Evolutionary conservation across 1,284 basidiomycete species (phyloP), one percentile per base, ranked within the genome.

Genomic region (Boletus mariae): DNA sequence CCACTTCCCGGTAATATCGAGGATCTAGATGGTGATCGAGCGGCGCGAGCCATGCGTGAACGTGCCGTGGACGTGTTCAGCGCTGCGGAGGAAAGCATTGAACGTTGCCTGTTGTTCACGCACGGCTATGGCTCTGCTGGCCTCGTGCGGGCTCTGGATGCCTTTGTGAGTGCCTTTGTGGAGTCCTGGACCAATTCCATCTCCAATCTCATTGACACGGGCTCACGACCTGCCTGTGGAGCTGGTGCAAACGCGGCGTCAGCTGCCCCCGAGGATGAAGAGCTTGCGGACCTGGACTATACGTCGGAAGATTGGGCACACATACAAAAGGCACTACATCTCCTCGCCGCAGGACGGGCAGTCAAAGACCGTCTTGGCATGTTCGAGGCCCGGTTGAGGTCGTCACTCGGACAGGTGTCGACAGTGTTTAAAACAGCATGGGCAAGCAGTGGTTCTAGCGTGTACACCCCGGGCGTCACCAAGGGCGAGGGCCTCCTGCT

Each of bases 241-340:
- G 23, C 29, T 29, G 29, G 29, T 29, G 29, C 29, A 29, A 29
- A 29, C 29, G 29, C 41, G n/a, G 23, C 41, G 34, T 68, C 70
- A 10, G 56, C 59, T n/a, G 52, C 62, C n/a, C 67, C 69, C 38
- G 67, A 72, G 15, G 65, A 73, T 12, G 79, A 75, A 49, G 80
- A 80, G 41, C 72, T 89, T 29, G 81, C 81, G 0, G 90, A 92
- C 57, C 71, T 94, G 56, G 93, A 97, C 70, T 96, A 96, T 63
- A 87, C 87, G 2, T 74, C 84, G 3, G 85, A 92, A 53, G 93
- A 98, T 68, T 94, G 92, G 90, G 77, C 82, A 3, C 79, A 84
- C 26, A 93, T 97, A 57, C 94, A 96, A 67, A 71, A 82, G 9
- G 83, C 84, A 1, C 70, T 97, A n/a, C 89, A 92, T 63, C 75